Base-by-base conservation (phyloP, 192 early-diverging fungal genomes). In the Thoreauomyces humboldtii region DNA sequence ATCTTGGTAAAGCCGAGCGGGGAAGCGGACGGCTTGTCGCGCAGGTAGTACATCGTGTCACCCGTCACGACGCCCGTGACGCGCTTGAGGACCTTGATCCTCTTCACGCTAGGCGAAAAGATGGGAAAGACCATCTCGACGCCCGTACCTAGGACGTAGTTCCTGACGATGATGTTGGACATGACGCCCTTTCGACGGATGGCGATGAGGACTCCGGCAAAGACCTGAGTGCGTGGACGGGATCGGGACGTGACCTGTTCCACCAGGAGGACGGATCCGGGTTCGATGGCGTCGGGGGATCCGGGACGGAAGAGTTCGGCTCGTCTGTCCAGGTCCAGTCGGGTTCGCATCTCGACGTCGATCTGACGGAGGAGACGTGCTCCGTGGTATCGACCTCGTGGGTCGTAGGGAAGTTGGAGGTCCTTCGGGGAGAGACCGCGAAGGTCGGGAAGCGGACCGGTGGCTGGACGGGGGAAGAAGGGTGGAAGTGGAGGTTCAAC, bases 71-170 rank as follows among this genome's bases (percentile, higher is more conserved):
- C 62, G 21, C 72, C 78, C 11, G 37, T 67, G 14, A 73, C 71
- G 46, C 55, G 50, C 67, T 81, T 74, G 46, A 81, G 70, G 33
- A 79, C 74, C 54, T 71, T 72, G 38, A 84, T 79, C 36, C 73
- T 69, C 22, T 56, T 67, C 28, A 84, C 77, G 51, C 68, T 70
- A 0, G 82, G 82, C 15, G 74, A 71, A 55, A 69, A 84, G 14
- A 80, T 61, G 24, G 82, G 82, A 56, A 79, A 73, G 22, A 69
- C 69, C 68, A 78, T 67, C 62, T 84, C 78, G 24, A 84, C 78
- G 46, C 77, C 82, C 19, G 76, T 77, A 29, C 78, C 77, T 29
- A 78, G 50, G 9, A 84, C 71, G 27, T 76, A 73, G 46, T 77
- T 80, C 1, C 82, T 54, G 33, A 84, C 27, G 0, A 74, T 66